These are phyloP conservation scores for Grosmannia huntii DNA, from an alignment of 2,329 filamentous ascomycete species.

Conservation along the genomic window DNA sequence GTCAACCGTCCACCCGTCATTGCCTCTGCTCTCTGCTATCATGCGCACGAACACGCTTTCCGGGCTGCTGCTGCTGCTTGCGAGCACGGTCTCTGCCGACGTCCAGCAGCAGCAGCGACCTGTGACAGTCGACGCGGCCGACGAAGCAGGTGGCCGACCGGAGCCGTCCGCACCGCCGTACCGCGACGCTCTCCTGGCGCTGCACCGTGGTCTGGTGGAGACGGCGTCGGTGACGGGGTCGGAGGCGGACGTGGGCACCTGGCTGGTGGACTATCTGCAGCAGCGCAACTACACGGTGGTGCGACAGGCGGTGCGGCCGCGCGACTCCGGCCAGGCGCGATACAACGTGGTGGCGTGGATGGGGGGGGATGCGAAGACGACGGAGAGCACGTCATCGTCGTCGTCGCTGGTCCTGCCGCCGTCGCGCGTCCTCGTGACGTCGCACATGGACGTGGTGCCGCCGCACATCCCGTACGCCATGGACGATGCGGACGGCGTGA, in stretches of 20 bases:
- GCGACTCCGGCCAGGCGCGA: constrained; percentile 22
- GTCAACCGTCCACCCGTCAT: too few relatives aligned
- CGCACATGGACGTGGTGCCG: constrained; percentile 72
- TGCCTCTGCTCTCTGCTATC: too few relatives aligned
- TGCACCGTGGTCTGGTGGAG: constrained; percentile 65
- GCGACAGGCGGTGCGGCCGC: constrained; percentile 26
- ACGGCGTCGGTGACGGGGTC: constrained; percentile 59
- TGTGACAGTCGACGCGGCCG: too few relatives aligned
- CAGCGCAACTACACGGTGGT: constrained; percentile 29
- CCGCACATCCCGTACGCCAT: constrained; percentile 59
- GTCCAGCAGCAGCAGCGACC: too few relatives aligned
- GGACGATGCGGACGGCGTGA: constrained; percentile 28
- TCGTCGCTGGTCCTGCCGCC: not conserved
- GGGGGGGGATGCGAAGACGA: constrained; percentile 24
- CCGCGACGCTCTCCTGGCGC: constrained; percentile 45
- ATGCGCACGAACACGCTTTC: too few relatives aligned
- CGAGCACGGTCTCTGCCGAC: too few relatives aligned
- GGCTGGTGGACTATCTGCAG: constrained; percentile 54
- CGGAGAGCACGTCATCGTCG: too few relatives aligned
- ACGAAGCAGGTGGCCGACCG: too few relatives aligned
- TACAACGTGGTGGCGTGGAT: constrained; percentile 70
- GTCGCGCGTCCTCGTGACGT: constrained; percentile 54
- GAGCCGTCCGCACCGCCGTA: constrained; percentile 17
- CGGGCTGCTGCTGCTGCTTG: too few relatives aligned
- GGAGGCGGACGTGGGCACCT: constrained; percentile 56